Percentiles rank a stretch among this genome's conserved stretches.
phyloP scores from a whole-genome alignment of 1,284 basidiomycete genomes.

The Trametes hirsuta region DNA sequence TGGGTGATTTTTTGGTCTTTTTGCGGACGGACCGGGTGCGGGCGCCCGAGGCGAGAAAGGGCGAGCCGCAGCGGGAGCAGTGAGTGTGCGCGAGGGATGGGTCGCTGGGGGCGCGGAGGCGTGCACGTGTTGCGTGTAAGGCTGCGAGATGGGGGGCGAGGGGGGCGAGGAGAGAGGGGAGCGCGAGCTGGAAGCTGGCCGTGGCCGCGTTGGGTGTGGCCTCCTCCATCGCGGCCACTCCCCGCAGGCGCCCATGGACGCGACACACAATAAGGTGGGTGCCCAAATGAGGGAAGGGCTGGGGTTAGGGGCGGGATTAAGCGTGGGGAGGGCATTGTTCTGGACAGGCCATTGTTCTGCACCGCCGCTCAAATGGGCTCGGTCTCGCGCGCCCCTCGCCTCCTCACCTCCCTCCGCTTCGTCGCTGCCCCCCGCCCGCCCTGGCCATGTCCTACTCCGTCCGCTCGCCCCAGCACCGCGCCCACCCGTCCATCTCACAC shows the following conservation, averaged over 20 bases:
- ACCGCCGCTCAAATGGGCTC: constrained; percentile 22
- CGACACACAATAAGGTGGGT: constrained; percentile 16
- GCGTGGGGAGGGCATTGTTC: constrained; percentile 25
- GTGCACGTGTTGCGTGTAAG: constrained; percentile 52
- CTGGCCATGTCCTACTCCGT: constrained; percentile 17
- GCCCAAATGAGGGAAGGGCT: constrained; percentile 26
- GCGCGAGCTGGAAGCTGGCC: constrained; percentile 48
- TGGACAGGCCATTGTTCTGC: constrained; percentile 24
- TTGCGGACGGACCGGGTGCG: constrained; percentile 29
- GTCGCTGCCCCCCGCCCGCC: constrained; percentile 4
- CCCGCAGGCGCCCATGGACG: constrained; percentile 2
- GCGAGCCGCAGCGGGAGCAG: constrained; percentile 57
- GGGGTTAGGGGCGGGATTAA: constrained; percentile 14
- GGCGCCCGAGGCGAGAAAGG: constrained; percentile 39
- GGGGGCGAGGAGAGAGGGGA: constrained; percentile 51
- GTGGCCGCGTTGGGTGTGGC: constrained; percentile 35
- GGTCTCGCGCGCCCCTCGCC: constrained; percentile 6
- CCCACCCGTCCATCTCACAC: constrained; percentile 23
- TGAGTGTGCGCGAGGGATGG: constrained; percentile 34
- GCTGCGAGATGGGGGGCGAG: constrained; percentile 61
- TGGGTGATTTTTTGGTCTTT: constrained; percentile 8
- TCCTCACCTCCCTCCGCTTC: constrained; percentile 13
- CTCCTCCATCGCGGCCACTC: constrained; percentile 18
- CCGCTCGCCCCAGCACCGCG: constrained; percentile 20
- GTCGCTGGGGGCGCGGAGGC: constrained; percentile 35